A percentile compares a stretch with the other conserved stretches of the same genome.
Evolutionary conservation across 768 basidiomycete genomes (phyloP).

Genomic region (Candolleomyces efflorescens): DNA sequence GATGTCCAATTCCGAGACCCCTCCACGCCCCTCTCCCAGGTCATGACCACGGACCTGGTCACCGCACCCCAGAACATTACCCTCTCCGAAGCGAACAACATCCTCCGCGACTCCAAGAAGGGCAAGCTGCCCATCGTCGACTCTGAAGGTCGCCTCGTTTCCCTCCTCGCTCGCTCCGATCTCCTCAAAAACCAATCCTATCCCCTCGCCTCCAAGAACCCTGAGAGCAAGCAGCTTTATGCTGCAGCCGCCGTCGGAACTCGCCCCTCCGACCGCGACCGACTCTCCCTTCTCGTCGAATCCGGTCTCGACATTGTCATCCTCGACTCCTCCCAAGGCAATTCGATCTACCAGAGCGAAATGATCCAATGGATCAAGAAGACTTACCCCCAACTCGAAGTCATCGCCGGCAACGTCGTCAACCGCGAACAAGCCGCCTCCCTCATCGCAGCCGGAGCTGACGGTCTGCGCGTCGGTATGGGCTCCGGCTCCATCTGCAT

Average conservation of each 20-base stretch:
- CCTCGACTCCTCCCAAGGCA: slow-evolving; percentile 95
- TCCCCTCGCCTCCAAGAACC: slow-evolving; percentile 90
- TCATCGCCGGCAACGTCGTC: slow-evolving; percentile 97
- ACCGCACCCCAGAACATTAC: slow-evolving; percentile 88
- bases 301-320: slow-evolving; percentile 95
- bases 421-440: slow-evolving; percentile 95
- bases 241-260: slow-evolving; percentile 96
- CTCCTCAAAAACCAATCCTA: slow-evolving; percentile 96
- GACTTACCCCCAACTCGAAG: slow-evolving; percentile 81
- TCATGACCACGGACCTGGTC: slow-evolving; percentile 90
- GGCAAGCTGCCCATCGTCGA: slow-evolving; percentile 85
- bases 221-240: slow-evolving; percentile 90
- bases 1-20: slow-evolving; percentile 90
- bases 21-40: slow-evolving; percentile 58
- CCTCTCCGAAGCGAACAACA: slow-evolving; percentile 85
- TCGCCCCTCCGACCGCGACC: slow-evolving; percentile 80
- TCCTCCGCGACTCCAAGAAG: slow-evolving; percentile 95
- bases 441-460: slow-evolving; percentile 92
- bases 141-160: slow-evolving; percentile 48
- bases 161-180: slow-evolving; percentile 93
- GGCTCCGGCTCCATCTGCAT: slow-evolving; percentile 98
- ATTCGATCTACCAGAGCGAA: slow-evolving; percentile 89
- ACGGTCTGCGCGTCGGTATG: slow-evolving; percentile 96
- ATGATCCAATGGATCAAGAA: slow-evolving; percentile 93
- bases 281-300: slow-evolving; percentile 81